These are phyloP conservation scores for Penicillium verhagenii DNA, from an alignment of 495 filamentous ascomycete genomes.

Conservation along the genomic window DNA sequence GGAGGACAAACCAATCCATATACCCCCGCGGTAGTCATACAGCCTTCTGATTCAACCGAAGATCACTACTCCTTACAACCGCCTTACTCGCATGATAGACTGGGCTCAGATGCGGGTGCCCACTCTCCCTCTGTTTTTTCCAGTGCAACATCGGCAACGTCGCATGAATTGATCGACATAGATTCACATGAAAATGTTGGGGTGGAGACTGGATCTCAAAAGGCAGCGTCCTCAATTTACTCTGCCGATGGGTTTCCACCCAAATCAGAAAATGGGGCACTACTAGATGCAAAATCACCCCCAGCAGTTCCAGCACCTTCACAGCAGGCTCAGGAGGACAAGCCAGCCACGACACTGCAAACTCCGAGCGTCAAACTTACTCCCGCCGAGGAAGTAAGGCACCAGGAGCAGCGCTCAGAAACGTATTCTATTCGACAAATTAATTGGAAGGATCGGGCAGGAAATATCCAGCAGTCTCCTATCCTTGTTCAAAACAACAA, in stretches of 20 bases:
- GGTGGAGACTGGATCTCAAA: conserved; percentile 4
- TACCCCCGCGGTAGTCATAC: conserved; percentile 13
- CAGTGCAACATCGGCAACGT: conserved; percentile 33
- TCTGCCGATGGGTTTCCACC: conserved; percentile 6
- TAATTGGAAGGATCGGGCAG: conserved; percentile 54
- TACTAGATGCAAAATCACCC: background rate
- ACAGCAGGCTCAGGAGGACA: background rate
- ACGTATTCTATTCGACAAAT: conserved; percentile 72
- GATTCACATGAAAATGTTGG: conserved; percentile 18
- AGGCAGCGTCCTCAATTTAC: conserved; percentile 15
- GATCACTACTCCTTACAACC: conserved; percentile 3
- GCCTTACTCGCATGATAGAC: conserved; percentile 11
- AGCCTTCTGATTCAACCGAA: conserved; percentile 5
- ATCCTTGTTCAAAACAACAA: conserved; percentile 91
- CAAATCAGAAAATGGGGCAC: background rate
- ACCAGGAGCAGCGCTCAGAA: conserved; percentile 53
- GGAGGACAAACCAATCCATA: conserved; percentile 20
- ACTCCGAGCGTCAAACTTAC: conserved; percentile 18
- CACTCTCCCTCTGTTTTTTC: conserved; percentile 28
- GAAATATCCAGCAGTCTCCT: conserved; percentile 58
- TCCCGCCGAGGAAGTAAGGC: conserved; percentile 35
- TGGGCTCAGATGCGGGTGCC: conserved; percentile 22
- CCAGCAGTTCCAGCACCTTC: background rate
- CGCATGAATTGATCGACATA: conserved; percentile 41
- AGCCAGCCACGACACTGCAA: background rate